phyloP scores from a whole-genome alignment of 257 asterid genomes.

The Mitragyna speciosa region DNA sequence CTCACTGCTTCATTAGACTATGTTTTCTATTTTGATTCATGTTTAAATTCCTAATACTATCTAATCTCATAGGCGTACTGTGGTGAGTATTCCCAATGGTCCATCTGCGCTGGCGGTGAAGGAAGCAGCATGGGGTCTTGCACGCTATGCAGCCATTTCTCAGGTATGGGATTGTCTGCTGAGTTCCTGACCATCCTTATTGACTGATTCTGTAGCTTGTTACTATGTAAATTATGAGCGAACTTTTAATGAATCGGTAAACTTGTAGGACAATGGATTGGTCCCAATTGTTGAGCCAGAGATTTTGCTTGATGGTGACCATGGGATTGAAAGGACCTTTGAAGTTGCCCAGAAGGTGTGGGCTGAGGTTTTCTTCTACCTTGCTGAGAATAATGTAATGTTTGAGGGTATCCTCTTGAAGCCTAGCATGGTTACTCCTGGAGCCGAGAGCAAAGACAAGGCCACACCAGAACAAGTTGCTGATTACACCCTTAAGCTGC shows the following conservation, averaged over 20 bases:
- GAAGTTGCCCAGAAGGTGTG: conserved; percentile 67
- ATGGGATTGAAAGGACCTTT: conserved; percentile 64
- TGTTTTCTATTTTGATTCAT: background rate
- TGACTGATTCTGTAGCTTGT: background rate
- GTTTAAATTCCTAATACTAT: background rate
- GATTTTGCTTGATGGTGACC: conserved; percentile 73
- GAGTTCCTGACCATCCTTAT: background rate
- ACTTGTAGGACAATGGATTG: conserved; percentile 68
- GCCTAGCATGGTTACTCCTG: conserved; percentile 83
- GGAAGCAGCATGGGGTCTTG: conserved; percentile 92
- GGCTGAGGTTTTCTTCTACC: conserved; percentile 82
- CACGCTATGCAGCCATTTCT: conserved; percentile 76
- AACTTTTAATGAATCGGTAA: background rate
- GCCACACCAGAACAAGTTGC: conserved; percentile 65
- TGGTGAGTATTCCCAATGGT: conserved; percentile 75
- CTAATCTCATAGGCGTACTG: conserved; percentile 54
- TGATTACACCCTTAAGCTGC: conserved; percentile 60
- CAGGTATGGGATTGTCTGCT: conserved; percentile 37
- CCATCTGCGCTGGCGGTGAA: conserved; percentile 75
- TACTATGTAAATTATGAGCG: background rate
- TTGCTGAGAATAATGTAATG: conserved; percentile 64
- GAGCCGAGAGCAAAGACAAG: conserved; percentile 61
- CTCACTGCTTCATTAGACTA: background rate
- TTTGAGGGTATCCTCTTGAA: conserved; percentile 74
- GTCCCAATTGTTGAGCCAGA: conserved; percentile 88